Percentiles rank a stretch among this genome's conserved stretches.
phyloP scores from a whole-genome alignment of 176 grass and related monocot genomes.

The Panicum miliaceum region DNA sequence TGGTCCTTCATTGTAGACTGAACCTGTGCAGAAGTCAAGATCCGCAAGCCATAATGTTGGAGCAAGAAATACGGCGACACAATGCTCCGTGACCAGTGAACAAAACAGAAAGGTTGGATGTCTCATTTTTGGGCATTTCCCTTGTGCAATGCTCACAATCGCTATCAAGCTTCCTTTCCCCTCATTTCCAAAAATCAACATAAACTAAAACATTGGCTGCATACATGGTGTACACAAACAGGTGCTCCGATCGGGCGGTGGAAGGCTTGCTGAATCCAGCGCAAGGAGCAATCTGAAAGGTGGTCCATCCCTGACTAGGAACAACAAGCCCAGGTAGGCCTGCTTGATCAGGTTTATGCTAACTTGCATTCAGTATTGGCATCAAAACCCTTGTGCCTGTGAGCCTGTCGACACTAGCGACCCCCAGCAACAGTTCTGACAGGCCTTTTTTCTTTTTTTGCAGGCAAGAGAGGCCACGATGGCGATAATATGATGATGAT shows the following conservation, averaged over 20 bases:
- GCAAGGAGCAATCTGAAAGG: slow-evolving; percentile 20
- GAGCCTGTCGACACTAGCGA: not conserved
- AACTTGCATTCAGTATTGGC: not conserved
- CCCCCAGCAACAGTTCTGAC: not conserved
- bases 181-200: not conserved
- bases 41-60: not conserved
- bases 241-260: not conserved
- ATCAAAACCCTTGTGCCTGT: not conserved
- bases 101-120: slow-evolving; percentile 45
- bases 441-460: not conserved
- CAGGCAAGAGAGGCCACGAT: slow-evolving; percentile 51
- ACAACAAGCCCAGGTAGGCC: slow-evolving; percentile 52
- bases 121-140: not conserved
- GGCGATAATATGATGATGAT: slow-evolving; percentile 48
- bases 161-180: not conserved
- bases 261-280: slow-evolving; percentile 5
- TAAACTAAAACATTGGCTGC: not conserved
- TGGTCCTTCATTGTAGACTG: slow-evolving; percentile 32
- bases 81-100: slow-evolving; percentile 22
- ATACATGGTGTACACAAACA: not conserved
- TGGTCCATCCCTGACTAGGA: slow-evolving; percentile 31
- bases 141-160: not conserved
- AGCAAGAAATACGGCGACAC: slow-evolving; percentile 21
- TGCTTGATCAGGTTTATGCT: not conserved
- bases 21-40: slow-evolving; percentile 34